Base-by-base conservation (phyloP, 352 stramenopile species). In the Globisporangium mamillatum region DNA sequence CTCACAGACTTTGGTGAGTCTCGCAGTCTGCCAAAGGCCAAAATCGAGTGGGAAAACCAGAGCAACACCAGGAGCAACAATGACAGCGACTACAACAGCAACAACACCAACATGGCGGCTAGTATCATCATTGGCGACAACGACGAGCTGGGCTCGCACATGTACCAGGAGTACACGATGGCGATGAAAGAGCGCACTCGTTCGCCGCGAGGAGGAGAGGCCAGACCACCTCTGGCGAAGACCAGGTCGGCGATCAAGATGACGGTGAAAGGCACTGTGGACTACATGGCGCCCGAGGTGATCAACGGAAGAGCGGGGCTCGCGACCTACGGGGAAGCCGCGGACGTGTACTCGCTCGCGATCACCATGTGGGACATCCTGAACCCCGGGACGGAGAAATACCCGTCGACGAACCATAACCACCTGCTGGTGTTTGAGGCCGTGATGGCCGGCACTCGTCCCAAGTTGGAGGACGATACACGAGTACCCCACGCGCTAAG, bases 271-370 rank as follows among this genome's bases (percentile, higher is more conserved):
- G 86, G 85, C 0, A 93, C 86, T 0, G 80, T 88, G 0, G 76
- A 88, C 29, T 91, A 91, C 70, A 93, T 93, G 84, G 84, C 86
- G 14, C 86, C 86, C 0, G 86, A 93, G 63, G 71, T 93, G 8
- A 90, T 93, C 63, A 85, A 88, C 54, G 80, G 81, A 3, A 68
- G 73, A 34, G 76, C 67, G 24, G 80, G 82, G 6, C n/a, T 79
- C 12, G 80, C 77, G 9, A 69, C 64, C 0, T 93, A 92, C 54
- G 80, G 70, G 4, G 82, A 93, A 73, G 79, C 44, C 4, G 44
- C 44, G 1, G 44, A 52, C 44, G 44, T 52, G 44, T 24, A 52
- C 44, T 81, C 79, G 29, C 65, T 94, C 18, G 85, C 70, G 14
- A 83, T 93, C 66, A 92, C 83, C 14, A 77, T 93, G 69, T 92